A percentile compares a stretch with the other conserved stretches of the same genome.
Conservation (phyloP, 139 green algal genomes). For the Chlamydomonas sp. region DNA sequence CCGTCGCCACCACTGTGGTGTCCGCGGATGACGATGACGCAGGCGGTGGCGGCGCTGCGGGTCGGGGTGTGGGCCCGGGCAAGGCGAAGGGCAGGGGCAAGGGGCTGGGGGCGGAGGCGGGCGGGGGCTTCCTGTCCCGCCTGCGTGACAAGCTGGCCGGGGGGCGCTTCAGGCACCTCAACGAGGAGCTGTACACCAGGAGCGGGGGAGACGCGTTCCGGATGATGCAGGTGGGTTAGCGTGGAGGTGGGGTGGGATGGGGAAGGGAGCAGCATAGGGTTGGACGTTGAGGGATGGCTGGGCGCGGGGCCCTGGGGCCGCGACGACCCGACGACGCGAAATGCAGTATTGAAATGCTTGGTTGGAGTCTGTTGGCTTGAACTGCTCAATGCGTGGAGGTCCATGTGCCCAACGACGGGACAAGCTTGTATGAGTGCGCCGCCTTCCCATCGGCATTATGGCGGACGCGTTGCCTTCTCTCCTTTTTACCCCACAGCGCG, state of each 20-base stretch:
- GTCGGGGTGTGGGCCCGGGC: neutral
- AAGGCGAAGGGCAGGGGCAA: neutral
- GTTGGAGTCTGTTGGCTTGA: neutral
- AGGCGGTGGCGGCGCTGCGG: neutral
- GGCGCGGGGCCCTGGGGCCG: too few relatives aligned
- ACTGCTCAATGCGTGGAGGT: too few relatives aligned
- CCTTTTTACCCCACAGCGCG: conserved; percentile 5
- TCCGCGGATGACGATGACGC: neutral
- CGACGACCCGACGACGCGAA: too few relatives aligned
- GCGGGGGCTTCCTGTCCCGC: conserved; percentile 67
- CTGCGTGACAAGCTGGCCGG: conserved; percentile 79
- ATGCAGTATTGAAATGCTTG: too few relatives aligned
- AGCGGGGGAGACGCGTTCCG: conserved; percentile 66
- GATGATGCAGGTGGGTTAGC: conserved; percentile 65
- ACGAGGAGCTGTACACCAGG: conserved; percentile 96
- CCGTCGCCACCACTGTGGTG: neutral
- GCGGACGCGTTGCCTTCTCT: too few relatives aligned
- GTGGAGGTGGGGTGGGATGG: neutral
- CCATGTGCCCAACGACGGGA: too few relatives aligned
- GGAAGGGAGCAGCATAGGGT: neutral
- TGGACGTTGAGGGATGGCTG: neutral
- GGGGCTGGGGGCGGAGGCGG: neutral
- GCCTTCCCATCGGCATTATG: neutral
- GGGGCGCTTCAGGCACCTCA: conserved; percentile 93
- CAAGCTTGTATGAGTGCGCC: too few relatives aligned